A percentile compares a stretch with the other conserved stretches of the same genome.
Conservation (phyloP, 2,329 filamentous ascomycete species). For the Byssoonygena ceratinophila region DNA sequence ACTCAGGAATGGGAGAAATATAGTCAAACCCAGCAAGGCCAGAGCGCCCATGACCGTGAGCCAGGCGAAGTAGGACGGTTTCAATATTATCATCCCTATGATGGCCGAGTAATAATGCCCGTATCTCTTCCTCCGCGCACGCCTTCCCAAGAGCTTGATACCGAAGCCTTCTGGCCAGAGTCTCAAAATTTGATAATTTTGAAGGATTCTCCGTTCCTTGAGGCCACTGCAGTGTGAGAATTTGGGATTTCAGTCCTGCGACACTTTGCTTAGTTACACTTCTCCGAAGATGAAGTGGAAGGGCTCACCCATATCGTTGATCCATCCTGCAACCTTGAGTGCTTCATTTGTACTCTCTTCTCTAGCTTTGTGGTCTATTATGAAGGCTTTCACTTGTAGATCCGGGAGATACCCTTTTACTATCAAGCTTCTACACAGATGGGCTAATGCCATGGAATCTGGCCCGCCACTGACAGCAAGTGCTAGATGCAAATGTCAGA, state of each 20-base stretch:
- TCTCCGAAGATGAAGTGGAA: not conserved
- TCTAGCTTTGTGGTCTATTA: constrained; percentile 53
- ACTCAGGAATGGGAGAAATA: constrained; percentile 68
- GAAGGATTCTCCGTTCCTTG: constrained; percentile 26
- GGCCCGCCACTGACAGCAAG: constrained; percentile 85
- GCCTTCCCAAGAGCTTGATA: constrained; percentile 59
- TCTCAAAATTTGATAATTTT: constrained; percentile 59
- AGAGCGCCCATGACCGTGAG: constrained; percentile 54
- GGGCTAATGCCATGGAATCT: constrained; percentile 94
- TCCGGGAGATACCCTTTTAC: constrained; percentile 22
- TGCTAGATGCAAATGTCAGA: constrained; percentile 35
- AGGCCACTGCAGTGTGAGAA: constrained; percentile 45
- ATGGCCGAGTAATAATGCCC: constrained; percentile 65
- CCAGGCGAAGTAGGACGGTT: constrained; percentile 70
- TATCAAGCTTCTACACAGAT: constrained; percentile 49
- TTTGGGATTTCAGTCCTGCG: constrained; percentile 27
- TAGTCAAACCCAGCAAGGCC: constrained; percentile 61
- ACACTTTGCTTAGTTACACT: not conserved
- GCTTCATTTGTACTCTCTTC: constrained; percentile 47
- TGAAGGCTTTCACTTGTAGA: constrained; percentile 42
- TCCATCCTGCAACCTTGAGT: constrained; percentile 38
- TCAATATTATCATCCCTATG: constrained; percentile 88
- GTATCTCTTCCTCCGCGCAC: constrained; percentile 45
- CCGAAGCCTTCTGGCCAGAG: constrained; percentile 59
- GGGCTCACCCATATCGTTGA: constrained; percentile 36